These are phyloP conservation scores for Agrocybe praecox DNA, from an alignment of 768 basidiomycete genomes.

Conservation along the genomic window DNA sequence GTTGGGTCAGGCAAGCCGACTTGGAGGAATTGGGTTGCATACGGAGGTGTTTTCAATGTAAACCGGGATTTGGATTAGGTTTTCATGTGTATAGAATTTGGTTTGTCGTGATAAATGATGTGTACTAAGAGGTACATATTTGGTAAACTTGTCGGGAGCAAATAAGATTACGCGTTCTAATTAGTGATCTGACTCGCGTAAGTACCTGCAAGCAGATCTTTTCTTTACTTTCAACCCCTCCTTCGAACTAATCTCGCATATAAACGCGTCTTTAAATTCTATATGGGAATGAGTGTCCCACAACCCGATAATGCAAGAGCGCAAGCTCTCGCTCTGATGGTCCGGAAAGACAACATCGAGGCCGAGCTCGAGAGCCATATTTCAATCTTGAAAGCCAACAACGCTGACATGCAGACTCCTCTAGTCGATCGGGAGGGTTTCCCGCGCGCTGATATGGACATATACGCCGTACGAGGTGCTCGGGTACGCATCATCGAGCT, in stretches of 20 bases:
- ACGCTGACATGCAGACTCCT: slow-evolving; percentile 66
- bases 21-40: slow-evolving; percentile 74
- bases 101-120: background rate
- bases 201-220: background rate
- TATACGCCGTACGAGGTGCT: slow-evolving; percentile 77
- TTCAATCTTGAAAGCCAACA: slow-evolving; percentile 63
- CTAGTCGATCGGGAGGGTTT: slow-evolving; percentile 89
- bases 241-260: background rate
- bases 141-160: background rate
- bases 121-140: background rate
- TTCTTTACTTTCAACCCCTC: background rate
- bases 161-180: background rate
- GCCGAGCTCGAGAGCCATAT: slow-evolving; percentile 65
- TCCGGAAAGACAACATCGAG: slow-evolving; percentile 73
- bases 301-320: slow-evolving; percentile 50
- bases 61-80: background rate
- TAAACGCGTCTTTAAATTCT: background rate
- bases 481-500: slow-evolving; percentile 79
- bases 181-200: background rate
- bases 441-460: slow-evolving; percentile 84
- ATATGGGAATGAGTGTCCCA: slow-evolving; percentile 24
- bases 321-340: slow-evolving; percentile 64
- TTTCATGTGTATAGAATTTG: background rate
- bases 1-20: slow-evolving; percentile 35
- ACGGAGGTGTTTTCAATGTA: slow-evolving; percentile 64